Evolutionary conservation across 139 green algal genomes (phyloP).

Genomic region (Ostreobium quekettii): DNA sequence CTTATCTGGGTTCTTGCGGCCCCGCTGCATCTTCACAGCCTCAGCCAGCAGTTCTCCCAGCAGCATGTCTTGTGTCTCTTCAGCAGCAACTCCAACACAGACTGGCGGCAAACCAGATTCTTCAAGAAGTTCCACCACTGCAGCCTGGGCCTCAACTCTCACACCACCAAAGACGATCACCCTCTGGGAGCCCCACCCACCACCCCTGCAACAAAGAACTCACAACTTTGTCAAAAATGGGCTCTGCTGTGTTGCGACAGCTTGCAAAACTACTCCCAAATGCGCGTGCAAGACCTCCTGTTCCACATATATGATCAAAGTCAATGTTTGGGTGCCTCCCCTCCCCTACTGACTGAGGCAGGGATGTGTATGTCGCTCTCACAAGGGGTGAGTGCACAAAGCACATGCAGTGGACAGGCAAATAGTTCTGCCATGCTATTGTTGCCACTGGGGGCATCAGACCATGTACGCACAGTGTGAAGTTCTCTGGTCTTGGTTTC

Average conservation of each 20-base stretch:
- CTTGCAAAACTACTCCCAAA: no score
- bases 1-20: conserved; percentile 16
- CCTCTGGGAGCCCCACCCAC: conserved; percentile 45
- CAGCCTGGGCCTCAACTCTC: conserved; percentile 26
- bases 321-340: no score
- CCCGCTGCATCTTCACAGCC: conserved; percentile 32
- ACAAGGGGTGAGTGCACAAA: no score
- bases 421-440: no score
- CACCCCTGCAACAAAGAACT: conserved; percentile 21
- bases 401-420: no score
- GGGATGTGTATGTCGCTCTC: no score
- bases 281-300: no score
- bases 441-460: no score
- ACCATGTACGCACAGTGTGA: neutral
- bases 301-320: no score
- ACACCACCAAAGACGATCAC: conserved; percentile 46
- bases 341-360: no score
- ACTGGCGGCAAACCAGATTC: conserved; percentile 29
- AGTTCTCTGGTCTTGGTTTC: conserved; percentile 11
- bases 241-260: no score
- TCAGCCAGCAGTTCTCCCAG: conserved; percentile 46
- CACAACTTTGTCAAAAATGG: no score
- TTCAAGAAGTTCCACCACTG: conserved; percentile 49
- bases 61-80: conserved; percentile 22
- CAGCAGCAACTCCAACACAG: conserved; percentile 23